phyloP scores from a whole-genome alignment of 768 basidiomycete species.

The Leucocoprinus birnbaumii region DNA sequence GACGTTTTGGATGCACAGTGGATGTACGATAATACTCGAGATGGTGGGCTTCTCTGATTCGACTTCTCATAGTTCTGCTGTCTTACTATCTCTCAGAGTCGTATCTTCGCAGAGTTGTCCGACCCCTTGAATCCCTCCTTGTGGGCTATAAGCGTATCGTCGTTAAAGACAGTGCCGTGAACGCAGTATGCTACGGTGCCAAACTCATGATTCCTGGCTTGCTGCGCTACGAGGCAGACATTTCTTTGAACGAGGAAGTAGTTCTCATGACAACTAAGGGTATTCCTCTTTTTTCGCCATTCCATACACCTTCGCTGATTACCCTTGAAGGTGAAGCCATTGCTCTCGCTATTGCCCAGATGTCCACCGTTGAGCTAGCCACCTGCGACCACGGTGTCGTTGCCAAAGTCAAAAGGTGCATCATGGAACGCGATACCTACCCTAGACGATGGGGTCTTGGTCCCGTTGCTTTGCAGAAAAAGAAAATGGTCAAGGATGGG shows the following conservation, averaged over 20 bases:
- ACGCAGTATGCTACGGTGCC: conserved; percentile 98
- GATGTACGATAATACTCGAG: conserved; percentile 95
- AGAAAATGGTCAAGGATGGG: conserved; percentile 98
- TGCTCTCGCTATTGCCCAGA: conserved; percentile 91
- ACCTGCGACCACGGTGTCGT: conserved; percentile 99
- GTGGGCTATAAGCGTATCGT: conserved; percentile 98
- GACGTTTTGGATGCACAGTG: conserved; percentile 99
- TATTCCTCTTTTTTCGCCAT: conserved; percentile 16
- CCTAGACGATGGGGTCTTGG: conserved; percentile 98
- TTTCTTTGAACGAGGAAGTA: conserved; percentile 91
- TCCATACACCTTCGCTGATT: conserved; percentile 9
- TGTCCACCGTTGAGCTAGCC: conserved; percentile 97
- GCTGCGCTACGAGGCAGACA: conserved; percentile 93
- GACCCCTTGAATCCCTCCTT: conserved; percentile 90
- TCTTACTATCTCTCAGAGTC: conserved; percentile 58
- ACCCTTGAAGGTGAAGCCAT: conserved; percentile 75
- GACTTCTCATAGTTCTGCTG: not conserved
- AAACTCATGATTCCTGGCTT: conserved; percentile 99
- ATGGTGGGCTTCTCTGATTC: conserved; percentile 54
- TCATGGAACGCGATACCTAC: conserved; percentile 99
- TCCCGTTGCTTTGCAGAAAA: conserved; percentile 96
- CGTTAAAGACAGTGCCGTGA: conserved; percentile 98
- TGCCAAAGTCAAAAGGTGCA: conserved; percentile 98
- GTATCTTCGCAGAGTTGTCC: conserved; percentile 92
- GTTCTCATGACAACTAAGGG: conserved; percentile 99